Percentiles rank a stretch among this genome's conserved stretches.
Conservation (phyloP, 2,329 filamentous ascomycete species). For the Magnaporthiopsis poae region DNA sequence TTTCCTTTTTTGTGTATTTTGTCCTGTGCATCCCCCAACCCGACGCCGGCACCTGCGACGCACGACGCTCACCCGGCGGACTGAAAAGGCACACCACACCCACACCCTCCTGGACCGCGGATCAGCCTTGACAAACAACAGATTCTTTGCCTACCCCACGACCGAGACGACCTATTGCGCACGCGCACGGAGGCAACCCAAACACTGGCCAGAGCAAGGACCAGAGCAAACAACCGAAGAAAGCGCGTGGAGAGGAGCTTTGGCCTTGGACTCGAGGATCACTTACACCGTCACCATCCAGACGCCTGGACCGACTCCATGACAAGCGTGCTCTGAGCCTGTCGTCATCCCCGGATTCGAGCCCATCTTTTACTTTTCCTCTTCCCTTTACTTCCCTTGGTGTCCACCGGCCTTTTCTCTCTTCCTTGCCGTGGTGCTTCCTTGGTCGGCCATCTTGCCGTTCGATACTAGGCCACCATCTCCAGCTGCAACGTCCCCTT, state of each 20-base stretch:
- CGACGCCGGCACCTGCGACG: not conserved
- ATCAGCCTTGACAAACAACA: not conserved
- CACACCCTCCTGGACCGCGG: too few relatives aligned
- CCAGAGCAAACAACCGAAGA: too few relatives aligned
- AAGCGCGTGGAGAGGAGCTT: not conserved
- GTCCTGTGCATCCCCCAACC: not conserved
- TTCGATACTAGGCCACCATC: not conserved
- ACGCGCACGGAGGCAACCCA: not conserved
- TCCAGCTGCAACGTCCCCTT: not conserved
- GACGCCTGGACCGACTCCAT: too few relatives aligned
- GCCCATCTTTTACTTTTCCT: too few relatives aligned
- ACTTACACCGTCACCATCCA: too few relatives aligned
- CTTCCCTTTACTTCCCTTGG: not conserved
- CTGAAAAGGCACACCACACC: not conserved
- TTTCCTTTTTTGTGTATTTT: not conserved
- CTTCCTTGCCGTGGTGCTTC: not conserved
- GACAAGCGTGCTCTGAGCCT: too few relatives aligned
- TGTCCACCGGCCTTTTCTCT: conserved; percentile 1
- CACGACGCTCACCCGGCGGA: not conserved
- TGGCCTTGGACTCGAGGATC: not conserved
- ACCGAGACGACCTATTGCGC: not conserved
- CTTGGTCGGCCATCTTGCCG: not conserved
- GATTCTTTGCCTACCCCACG: not conserved
- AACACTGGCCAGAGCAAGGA: not conserved
- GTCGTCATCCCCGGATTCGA: too few relatives aligned